Conservation (phyloP, 2,329 filamentous ascomycete genomes). For the Waltergamsia citrina region DNA sequence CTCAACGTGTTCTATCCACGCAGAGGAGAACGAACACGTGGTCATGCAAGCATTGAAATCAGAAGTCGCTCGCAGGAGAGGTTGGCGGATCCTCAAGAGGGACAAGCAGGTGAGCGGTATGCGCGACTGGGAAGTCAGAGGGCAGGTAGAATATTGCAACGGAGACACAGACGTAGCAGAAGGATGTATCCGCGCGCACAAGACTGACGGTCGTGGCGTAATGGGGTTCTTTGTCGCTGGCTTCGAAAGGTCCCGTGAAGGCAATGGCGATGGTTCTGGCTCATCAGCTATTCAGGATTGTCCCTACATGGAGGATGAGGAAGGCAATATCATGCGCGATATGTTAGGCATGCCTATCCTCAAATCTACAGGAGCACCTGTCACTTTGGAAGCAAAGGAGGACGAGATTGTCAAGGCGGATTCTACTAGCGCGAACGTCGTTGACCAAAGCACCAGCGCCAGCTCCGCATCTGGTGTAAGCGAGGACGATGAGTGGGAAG, state of each 20-base stretch:
- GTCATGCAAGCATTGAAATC: slow-evolving; percentile 64
- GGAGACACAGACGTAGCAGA: slow-evolving; percentile 51
- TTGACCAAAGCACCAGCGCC: slow-evolving; percentile 6
- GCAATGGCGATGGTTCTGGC: slow-evolving; percentile 7
- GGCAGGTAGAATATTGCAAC: slow-evolving; percentile 36
- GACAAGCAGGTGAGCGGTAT: slow-evolving; percentile 69
- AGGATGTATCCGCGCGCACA: slow-evolving; percentile 72
- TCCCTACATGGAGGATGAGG: slow-evolving; percentile 43
- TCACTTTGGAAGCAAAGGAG: slow-evolving; percentile 13
- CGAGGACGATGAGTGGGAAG: slow-evolving; percentile 19
- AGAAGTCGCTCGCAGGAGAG: slow-evolving; percentile 50
- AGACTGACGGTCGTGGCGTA: slow-evolving; percentile 70
- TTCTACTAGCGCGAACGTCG: slow-evolving; percentile 12
- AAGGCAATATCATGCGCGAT: slow-evolving; percentile 39
- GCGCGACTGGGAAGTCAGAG: slow-evolving; percentile 63
- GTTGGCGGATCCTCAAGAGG: slow-evolving; percentile 70
- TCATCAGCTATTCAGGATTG: slow-evolving; percentile 24
- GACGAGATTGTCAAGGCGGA: slow-evolving; percentile 14
- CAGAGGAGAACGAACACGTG: slow-evolving; percentile 81
- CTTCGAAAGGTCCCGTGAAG: slow-evolving; percentile 45
- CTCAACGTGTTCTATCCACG: slow-evolving; percentile 85
- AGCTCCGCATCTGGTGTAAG: slow-evolving; percentile 5
- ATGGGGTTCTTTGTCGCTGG: slow-evolving; percentile 96
- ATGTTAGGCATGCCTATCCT: slow-evolving; percentile 25
- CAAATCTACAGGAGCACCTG: slow-evolving; percentile 21